phyloP scores from a whole-genome alignment of 768 basidiomycete species.

The Infundibulicybe gibba region DNA sequence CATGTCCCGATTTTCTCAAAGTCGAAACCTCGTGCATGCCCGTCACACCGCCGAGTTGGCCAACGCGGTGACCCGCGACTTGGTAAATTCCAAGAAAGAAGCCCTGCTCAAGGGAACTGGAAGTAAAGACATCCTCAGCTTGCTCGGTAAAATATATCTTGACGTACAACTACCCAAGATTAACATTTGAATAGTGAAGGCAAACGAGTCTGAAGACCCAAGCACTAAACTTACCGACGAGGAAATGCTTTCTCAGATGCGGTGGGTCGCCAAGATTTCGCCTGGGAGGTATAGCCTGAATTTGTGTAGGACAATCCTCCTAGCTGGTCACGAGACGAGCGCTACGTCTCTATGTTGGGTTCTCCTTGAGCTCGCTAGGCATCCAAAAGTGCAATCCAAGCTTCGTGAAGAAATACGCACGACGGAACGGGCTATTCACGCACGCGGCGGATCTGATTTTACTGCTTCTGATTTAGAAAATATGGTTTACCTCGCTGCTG shows the following conservation, averaged over 20 bases:
- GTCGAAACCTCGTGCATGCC: slow-evolving; percentile 41
- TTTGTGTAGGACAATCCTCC: slow-evolving; percentile 33
- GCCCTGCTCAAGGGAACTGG: slow-evolving; percentile 45
- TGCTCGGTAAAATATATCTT: slow-evolving; percentile 36
- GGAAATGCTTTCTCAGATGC: slow-evolving; percentile 38
- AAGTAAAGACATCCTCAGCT: slow-evolving; percentile 50
- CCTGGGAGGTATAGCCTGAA: not conserved
- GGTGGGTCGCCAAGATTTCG: slow-evolving; percentile 11
- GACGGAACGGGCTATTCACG: slow-evolving; percentile 28
- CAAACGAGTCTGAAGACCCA: slow-evolving; percentile 37
- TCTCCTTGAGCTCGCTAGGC: slow-evolving; percentile 56
- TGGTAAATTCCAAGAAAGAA: slow-evolving; percentile 45
- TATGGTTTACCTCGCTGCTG: slow-evolving; percentile 46
- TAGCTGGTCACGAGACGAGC: slow-evolving; percentile 60
- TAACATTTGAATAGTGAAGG: slow-evolving; percentile 27
- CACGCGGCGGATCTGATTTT: slow-evolving; percentile 35
- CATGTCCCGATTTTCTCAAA: slow-evolving; percentile 42
- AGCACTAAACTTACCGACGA: slow-evolving; percentile 30
- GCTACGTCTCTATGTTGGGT: slow-evolving; percentile 59
- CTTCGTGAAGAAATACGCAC: slow-evolving; percentile 59
- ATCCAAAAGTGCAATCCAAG: slow-evolving; percentile 53
- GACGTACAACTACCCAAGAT: not conserved
- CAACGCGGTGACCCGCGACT: slow-evolving; percentile 39
- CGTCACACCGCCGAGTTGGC: slow-evolving; percentile 41
- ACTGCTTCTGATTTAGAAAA: slow-evolving; percentile 43